Evolutionary conservation across 495 filamentous ascomycete genomes (phyloP).

Genomic region (Oleoguttula mirabilis): DNA sequence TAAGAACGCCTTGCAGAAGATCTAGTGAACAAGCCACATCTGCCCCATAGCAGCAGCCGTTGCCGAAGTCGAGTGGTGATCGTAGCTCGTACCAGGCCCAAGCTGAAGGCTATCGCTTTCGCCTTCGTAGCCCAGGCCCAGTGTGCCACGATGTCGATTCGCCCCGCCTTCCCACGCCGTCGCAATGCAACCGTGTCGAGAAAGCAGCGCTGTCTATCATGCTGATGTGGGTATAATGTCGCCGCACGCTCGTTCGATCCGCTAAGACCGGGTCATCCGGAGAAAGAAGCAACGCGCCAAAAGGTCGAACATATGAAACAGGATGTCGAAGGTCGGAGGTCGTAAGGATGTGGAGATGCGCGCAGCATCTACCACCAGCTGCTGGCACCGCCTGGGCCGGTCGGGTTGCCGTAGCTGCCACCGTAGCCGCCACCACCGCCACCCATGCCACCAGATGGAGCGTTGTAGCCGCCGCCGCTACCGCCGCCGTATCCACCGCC

Average conservation of each 20-base stretch:
- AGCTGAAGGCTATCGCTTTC: neutral
- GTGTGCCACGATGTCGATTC: neutral
- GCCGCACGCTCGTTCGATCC: conserved; percentile 17
- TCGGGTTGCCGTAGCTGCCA: conserved; percentile 59
- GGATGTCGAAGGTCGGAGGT: no score
- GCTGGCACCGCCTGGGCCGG: conserved; percentile 65
- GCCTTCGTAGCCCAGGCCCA: no score
- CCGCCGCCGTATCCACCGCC: conserved; percentile 38
- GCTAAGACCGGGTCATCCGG: conserved; percentile 8
- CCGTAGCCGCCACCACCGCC: conserved; percentile 30
- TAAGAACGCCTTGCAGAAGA: neutral
- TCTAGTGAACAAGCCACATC: neutral
- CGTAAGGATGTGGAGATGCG: no score
- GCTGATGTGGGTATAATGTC: conserved; percentile 18
- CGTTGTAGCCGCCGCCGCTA: conserved; percentile 34
- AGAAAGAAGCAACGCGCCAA: conserved; percentile 13
- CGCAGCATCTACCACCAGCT: conserved; percentile 86
- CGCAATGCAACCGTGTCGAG: conserved; percentile 14
- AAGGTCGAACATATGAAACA: conserved; percentile 1
- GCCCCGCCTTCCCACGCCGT: conserved; percentile 11
- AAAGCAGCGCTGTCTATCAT: conserved; percentile 23
- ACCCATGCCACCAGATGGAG: conserved; percentile 33
- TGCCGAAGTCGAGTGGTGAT: neutral
- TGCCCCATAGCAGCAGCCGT: neutral
- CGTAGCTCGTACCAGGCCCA: neutral